phyloP scores from a whole-genome alignment of 2,329 filamentous ascomycete species.

The Penicillium sp. region DNA sequence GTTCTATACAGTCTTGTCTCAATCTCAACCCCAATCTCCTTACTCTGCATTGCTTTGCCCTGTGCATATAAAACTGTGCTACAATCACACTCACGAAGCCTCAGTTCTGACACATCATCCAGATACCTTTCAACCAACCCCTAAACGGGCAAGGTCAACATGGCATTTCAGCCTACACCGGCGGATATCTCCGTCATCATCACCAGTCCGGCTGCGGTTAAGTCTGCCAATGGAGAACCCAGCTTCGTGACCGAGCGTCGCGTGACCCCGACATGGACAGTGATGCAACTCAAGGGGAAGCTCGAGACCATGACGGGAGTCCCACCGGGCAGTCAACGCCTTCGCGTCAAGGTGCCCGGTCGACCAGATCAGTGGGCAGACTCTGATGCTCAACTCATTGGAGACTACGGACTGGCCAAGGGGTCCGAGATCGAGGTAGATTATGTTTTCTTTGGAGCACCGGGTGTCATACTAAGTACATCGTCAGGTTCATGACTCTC shows the following conservation, averaged over 20 bases:
- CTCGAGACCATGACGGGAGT: slow-evolving; percentile 92
- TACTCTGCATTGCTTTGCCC: not conserved
- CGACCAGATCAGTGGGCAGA: slow-evolving; percentile 57
- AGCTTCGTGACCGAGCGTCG: slow-evolving; percentile 72
- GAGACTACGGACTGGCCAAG: slow-evolving; percentile 43
- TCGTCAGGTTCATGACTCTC: slow-evolving; percentile 70
- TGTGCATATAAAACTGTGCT: not conserved
- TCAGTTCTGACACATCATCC: not conserved
- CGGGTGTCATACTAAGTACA: not conserved
- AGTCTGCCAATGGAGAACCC: slow-evolving; percentile 22
- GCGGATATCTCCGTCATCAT: slow-evolving; percentile 40
- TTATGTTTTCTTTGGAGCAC: not conserved
- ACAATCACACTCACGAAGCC: not conserved
- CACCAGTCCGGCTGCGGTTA: slow-evolving; percentile 27
- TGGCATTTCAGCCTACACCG: slow-evolving; percentile 38
- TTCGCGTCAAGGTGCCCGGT: slow-evolving; percentile 65
- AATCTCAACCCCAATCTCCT: not conserved
- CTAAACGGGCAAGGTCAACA: slow-evolving; percentile 10
- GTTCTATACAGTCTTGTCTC: not conserved
- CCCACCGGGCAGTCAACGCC: slow-evolving; percentile 70
- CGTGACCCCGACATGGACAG: slow-evolving; percentile 86
- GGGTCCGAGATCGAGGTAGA: slow-evolving; percentile 44
- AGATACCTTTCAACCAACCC: not conserved
- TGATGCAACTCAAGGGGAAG: slow-evolving; percentile 76
- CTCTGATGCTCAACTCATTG: slow-evolving; percentile 67